Base-by-base conservation (phyloP, 2,329 filamentous ascomycete genomes). In the Stachybotrys echinatus region DNA sequence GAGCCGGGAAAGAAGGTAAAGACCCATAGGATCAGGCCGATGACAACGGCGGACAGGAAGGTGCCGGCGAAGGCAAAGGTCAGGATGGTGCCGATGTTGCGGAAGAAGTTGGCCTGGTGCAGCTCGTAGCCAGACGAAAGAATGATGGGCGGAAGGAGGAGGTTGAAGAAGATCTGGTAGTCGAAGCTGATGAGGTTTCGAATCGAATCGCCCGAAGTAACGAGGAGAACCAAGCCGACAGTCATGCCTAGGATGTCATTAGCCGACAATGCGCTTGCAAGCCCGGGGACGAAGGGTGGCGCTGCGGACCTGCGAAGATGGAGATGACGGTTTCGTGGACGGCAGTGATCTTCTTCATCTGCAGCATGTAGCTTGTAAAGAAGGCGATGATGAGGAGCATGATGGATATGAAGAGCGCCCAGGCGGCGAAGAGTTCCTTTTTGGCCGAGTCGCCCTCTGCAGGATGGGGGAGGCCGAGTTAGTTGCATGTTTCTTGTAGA, bases 101-200 rank as follows among this genome's bases (percentile, higher is more conserved):
- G 87, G 72, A 99, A 99, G 79, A 99, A 99, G 74, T 99, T 99
- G 60, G 89, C 92, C 73, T 99, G 94, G 68, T 99, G 94, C 53
- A 99, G 72, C 71, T 99, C 94, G 72, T 97, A 99, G 49, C 94
- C 94, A 17, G 92, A 96, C 17, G 92, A 92, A 23, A 99, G 80
- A 66, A 99, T 99, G 65, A 99, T 99, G 50, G 94, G 94, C 37
- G 94, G 94, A n/a, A 99, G 87, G 12, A 99, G 83, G 43, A 99
- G 82, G 70, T 99, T 99, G 79, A 99, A 99, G 78, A 99, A 99
- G 76, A 97, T 96, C 66, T 97, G 92, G 68, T 96, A 96, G 74
- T 97, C 88, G 76, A 99, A 99, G 70, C 87, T 95, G 64, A 99
- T 91, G 56, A 89, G 85, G 65, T 89, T 88, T 67, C 92, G 87